Conservation (phyloP, 2,329 filamentous ascomycete genomes). For the Grosmannia huntii region DNA sequence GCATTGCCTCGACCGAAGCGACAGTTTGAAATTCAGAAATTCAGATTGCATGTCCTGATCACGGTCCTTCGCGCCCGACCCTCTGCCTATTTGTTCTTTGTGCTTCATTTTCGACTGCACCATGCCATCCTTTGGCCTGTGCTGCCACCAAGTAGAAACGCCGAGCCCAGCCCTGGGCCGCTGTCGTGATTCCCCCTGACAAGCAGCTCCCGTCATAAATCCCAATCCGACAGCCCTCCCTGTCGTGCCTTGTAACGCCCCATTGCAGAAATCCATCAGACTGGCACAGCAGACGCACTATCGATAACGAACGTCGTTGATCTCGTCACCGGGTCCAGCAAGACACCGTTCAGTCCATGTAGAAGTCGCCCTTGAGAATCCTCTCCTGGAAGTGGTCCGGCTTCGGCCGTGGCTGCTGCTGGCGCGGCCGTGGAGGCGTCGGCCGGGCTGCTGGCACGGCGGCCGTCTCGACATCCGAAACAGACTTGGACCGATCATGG, state of each 20-base stretch:
- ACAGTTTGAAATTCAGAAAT: no score
- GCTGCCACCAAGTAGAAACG: neutral
- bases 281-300: neutral
- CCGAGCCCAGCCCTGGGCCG: neutral
- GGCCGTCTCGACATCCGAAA: slow-evolving; percentile 43
- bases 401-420: slow-evolving; percentile 42
- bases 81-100: no score
- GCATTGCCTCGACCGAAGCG: no score
- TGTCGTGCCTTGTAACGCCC: neutral
- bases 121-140: no score
- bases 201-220: neutral
- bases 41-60: no score
- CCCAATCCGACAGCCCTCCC: no score
- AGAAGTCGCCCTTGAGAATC: slow-evolving; percentile 94
- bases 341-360: slow-evolving; percentile 67
- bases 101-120: no score
- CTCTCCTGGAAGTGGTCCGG: slow-evolving; percentile 94
- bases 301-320: neutral
- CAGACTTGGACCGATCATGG: slow-evolving; percentile 58
- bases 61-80: no score
- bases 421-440: slow-evolving; percentile 32
- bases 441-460: slow-evolving; percentile 35
- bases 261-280: neutral
- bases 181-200: neutral
- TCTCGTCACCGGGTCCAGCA: neutral